Evolutionary conservation across 805 yeast genomes (phyloP).

Genomic region (Wickerhamiella bombiphila): DNA sequence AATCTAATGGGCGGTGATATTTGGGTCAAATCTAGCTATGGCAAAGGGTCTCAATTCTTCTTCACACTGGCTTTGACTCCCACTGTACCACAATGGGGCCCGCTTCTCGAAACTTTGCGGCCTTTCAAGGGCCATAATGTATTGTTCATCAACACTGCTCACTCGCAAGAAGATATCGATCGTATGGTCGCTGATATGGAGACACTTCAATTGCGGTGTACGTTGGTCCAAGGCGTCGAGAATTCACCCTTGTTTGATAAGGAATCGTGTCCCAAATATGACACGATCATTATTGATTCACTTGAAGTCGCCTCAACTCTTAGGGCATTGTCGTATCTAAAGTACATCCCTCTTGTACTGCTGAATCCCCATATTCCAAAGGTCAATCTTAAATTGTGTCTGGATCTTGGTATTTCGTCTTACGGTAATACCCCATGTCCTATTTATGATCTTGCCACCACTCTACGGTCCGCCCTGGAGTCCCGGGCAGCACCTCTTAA

Average conservation of each 20-base stretch:
- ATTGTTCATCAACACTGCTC: conserved; percentile 54
- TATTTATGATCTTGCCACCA: conserved; percentile 65
- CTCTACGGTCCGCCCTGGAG: conserved; percentile 72
- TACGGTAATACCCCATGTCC: conserved; percentile 85
- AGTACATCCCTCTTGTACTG: conserved; percentile 71
- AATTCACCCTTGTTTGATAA: conserved; percentile 37
- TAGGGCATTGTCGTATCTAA: conserved; percentile 58
- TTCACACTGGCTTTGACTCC: conserved; percentile 72
- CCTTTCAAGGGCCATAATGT: conserved; percentile 63
- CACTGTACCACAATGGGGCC: conserved; percentile 42
- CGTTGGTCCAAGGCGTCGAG: conserved; percentile 36
- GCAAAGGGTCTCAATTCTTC: conserved; percentile 69
- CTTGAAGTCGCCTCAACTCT: conserved; percentile 58
- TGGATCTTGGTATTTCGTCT: conserved; percentile 74
- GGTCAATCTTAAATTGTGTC: conserved; percentile 64
- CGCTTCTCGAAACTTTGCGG: conserved; percentile 51
- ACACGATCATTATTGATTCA: conserved; percentile 70
- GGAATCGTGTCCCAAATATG: conserved; percentile 36
- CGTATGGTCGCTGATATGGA: conserved; percentile 37
- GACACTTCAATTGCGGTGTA: conserved; percentile 47
- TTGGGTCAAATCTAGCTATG: conserved; percentile 75
- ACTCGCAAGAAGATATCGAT: conserved; percentile 35
- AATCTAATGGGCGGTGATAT: conserved; percentile 89
- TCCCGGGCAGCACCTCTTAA: conserved; percentile 67
- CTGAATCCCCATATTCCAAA: conserved; percentile 63